Conservation (phyloP, 768 basidiomycete species). For the Suillus americanus region DNA sequence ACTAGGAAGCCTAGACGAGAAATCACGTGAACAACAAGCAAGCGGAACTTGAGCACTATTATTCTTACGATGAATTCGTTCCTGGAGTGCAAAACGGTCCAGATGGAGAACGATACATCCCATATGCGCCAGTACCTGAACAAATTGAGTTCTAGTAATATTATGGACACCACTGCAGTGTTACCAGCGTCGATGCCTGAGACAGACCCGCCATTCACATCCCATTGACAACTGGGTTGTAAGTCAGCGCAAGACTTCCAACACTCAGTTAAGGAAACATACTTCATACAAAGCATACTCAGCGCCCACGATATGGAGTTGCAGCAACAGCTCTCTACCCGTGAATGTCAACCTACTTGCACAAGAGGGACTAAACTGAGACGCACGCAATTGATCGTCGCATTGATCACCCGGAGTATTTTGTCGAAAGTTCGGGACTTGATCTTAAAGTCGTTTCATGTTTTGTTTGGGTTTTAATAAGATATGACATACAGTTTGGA, state of each 20-base stretch:
- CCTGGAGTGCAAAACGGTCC: constrained; percentile 17
- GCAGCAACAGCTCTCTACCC: constrained; percentile 25
- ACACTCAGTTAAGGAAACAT: not conserved
- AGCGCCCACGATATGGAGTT: constrained; percentile 27
- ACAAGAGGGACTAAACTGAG: not conserved
- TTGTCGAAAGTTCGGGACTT: constrained; percentile 20
- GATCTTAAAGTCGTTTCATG: constrained; percentile 8
- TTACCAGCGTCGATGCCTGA: constrained; percentile 19
- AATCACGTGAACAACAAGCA: not conserved
- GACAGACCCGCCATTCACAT: constrained; percentile 10
- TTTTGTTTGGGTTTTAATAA: not conserved
- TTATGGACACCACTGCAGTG: not conserved
- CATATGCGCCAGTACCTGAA: constrained; percentile 10
- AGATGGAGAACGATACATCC: constrained; percentile 11
- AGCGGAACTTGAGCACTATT: not conserved
- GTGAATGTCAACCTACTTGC: not conserved
- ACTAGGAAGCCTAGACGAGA: constrained; percentile 19
- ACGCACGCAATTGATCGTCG: constrained; percentile 23
- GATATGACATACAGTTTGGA: constrained; percentile 16
- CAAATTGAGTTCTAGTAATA: constrained; percentile 9
- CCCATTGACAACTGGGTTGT: constrained; percentile 22
- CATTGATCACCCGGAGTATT: constrained; percentile 27
- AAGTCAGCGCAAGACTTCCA: not conserved
- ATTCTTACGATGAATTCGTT: constrained; percentile 21
- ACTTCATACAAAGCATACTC: constrained; percentile 31